Conservation (phyloP, 73 alveolate genomes). For the Stentor coeruleus region DNA sequence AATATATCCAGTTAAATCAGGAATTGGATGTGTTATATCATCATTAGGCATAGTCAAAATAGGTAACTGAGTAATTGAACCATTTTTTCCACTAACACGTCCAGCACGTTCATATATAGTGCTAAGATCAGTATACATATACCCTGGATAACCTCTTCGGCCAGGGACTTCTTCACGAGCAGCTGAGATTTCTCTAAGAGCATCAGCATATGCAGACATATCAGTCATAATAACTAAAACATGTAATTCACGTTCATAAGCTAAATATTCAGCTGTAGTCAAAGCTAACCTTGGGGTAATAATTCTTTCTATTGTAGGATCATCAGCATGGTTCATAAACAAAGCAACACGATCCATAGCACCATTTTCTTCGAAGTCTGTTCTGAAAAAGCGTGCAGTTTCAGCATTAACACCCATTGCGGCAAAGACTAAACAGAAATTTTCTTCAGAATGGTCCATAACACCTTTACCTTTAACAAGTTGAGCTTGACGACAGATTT, state of each 20-base stretch:
- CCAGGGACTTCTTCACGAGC: slow-evolving; percentile 75
- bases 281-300: slow-evolving; percentile 98
- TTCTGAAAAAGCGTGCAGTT: slow-evolving; percentile 99
- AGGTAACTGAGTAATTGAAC: slow-evolving; percentile 49
- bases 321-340: slow-evolving; percentile 98
- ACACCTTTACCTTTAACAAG: slow-evolving; percentile 97
- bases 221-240: slow-evolving; percentile 98
- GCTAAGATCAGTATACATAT: slow-evolving; percentile 99
- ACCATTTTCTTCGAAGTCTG: slow-evolving; percentile 99
- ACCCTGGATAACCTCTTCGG: slow-evolving; percentile 99
- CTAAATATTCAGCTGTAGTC: slow-evolving; percentile 99
- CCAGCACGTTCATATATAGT: slow-evolving; percentile 99
- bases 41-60: slow-evolving; percentile 99
- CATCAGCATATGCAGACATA: slow-evolving; percentile 99
- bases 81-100: slow-evolving; percentile 92
- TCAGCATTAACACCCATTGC: slow-evolving; percentile 99
- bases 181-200: slow-evolving; percentile 93
- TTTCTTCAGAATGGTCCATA: slow-evolving; percentile 66
- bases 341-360: slow-evolving; percentile 99
- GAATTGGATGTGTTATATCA: slow-evolving; percentile 99
- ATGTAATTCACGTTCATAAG: slow-evolving; percentile 95
- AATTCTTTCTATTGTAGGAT: slow-evolving; percentile 34
- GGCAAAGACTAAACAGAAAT: slow-evolving; percentile 98
- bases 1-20: slow-evolving; percentile 99
- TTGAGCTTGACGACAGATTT: slow-evolving; percentile 99